phyloP scores from a whole-genome alignment of 2,329 filamentous ascomycete species.

The Aspergillus alliaceus region DNA sequence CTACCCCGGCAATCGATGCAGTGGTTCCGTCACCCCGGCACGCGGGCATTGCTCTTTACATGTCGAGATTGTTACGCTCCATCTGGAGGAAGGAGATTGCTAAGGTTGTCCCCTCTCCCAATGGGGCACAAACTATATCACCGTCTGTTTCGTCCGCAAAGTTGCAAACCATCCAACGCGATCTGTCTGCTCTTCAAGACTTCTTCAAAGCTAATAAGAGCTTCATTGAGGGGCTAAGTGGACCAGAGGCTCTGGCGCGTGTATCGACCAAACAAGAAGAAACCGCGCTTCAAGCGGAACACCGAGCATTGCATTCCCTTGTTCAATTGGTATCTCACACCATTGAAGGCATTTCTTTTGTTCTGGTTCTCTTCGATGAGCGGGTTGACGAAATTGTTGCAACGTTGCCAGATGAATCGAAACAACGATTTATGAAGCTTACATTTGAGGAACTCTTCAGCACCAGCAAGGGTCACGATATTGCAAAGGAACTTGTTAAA shows the following conservation, averaged over 20 bases:
- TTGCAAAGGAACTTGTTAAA: conserved; percentile 93
- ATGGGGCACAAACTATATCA: conserved; percentile 62
- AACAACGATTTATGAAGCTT: conserved; percentile 69
- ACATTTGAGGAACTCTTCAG: conserved; percentile 90
- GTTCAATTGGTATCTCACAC: conserved; percentile 85
- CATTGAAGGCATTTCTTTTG: conserved; percentile 94
- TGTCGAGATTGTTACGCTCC: conserved; percentile 81
- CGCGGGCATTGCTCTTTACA: conserved; percentile 82
- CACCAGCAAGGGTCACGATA: conserved; percentile 73
- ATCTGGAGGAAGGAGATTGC: conserved; percentile 84
- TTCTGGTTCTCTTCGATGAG: conserved; percentile 92
- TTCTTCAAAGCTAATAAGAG: conserved; percentile 86
- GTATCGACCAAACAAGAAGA: conserved; percentile 84
- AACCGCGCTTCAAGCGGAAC: conserved; percentile 87
- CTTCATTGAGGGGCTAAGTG: conserved; percentile 92
- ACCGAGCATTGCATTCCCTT: conserved; percentile 84
- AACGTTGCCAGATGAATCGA: conserved; percentile 68
- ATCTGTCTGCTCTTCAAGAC: conserved; percentile 72
- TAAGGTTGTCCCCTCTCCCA: conserved; percentile 52
- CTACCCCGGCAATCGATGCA: conserved; percentile 70
- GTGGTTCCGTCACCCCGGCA: conserved; percentile 87
- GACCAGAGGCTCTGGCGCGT: conserved; percentile 78
- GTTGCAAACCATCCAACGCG: conserved; percentile 74
- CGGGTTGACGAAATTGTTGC: conserved; percentile 83
- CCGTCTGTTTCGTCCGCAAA: conserved; percentile 69